Evolutionary conservation across 2,329 filamentous ascomycete genomes (phyloP).

Genomic region (Lecanicillium sp.): DNA sequence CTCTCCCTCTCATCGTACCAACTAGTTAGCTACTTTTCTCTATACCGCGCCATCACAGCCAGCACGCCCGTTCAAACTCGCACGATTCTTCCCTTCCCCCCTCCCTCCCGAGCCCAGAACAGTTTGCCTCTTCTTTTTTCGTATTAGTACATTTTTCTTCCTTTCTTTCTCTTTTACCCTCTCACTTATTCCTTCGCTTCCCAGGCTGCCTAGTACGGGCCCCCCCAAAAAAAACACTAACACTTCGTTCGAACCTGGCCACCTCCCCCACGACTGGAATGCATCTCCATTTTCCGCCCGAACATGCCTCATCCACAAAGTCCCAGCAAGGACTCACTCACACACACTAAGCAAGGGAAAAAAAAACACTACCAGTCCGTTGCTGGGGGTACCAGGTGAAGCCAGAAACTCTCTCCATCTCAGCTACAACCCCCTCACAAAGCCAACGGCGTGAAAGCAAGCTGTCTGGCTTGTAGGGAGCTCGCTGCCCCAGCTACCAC

Average conservation of each 20-base stretch:
- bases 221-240: background rate
- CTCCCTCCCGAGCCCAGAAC: too few relatives aligned
- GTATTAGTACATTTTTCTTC: too few relatives aligned
- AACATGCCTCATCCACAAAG: slow-evolving; percentile 6
- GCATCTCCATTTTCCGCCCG: slow-evolving; percentile 9
- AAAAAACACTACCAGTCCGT: background rate
- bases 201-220: background rate
- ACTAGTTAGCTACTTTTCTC: too few relatives aligned
- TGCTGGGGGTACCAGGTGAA: slow-evolving; percentile 8
- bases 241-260: background rate
- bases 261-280: background rate
- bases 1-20: too few relatives aligned
- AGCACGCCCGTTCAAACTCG: too few relatives aligned
- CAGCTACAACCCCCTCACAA: too few relatives aligned
- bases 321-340: background rate
- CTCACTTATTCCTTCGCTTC: too few relatives aligned
- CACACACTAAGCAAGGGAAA: background rate
- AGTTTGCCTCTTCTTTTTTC: too few relatives aligned
- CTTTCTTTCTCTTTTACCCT: too few relatives aligned
- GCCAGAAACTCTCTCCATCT: too few relatives aligned
- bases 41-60: too few relatives aligned
- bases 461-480: background rate
- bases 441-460: background rate
- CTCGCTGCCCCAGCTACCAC: slow-evolving; percentile 11
- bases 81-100: too few relatives aligned